Evolutionary conservation across 768 basidiomycete genomes (phyloP).

Genomic region (Lentinula lateritia): DNA sequence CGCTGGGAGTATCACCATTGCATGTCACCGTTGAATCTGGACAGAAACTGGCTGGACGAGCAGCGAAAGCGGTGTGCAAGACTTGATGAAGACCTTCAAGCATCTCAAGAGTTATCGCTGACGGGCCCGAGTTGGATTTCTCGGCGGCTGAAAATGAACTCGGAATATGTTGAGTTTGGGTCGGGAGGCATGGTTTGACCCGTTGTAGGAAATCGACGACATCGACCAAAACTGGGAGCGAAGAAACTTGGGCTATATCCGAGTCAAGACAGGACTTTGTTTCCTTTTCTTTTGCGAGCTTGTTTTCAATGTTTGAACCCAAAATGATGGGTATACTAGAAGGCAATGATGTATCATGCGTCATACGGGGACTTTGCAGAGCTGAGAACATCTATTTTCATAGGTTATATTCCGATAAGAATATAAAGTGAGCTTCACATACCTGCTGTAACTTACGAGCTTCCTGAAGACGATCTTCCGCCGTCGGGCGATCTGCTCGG

Average conservation of each 20-base stretch:
- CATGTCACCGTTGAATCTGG: not conserved
- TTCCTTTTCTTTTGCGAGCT: not conserved
- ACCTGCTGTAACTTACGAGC: not conserved
- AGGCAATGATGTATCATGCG: not conserved
- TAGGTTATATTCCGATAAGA: not conserved
- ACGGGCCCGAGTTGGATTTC: not conserved
- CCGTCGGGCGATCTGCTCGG: not conserved
- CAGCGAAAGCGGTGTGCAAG: not conserved
- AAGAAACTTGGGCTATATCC: not conserved
- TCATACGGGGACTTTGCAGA: no score
- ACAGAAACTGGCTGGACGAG: not conserved
- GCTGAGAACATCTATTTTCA: not conserved
- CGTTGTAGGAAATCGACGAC: not conserved
- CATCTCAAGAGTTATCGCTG: not conserved
- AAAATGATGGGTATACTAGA: not conserved
- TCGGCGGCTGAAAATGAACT: not conserved
- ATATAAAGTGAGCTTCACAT: not conserved
- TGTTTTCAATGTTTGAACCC: not conserved
- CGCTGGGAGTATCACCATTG: not conserved
- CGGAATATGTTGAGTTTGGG: not conserved
- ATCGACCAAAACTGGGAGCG: not conserved
- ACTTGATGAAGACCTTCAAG: not conserved
- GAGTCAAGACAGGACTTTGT: not conserved
- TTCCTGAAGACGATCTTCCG: not conserved
- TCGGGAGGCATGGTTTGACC: not conserved